Percentiles rank a stretch among this genome's conserved stretches.
These are phyloP conservation scores for Phytophthora agathidicida DNA, from an alignment of 352 stramenopile species.

Conservation along the genomic window DNA sequence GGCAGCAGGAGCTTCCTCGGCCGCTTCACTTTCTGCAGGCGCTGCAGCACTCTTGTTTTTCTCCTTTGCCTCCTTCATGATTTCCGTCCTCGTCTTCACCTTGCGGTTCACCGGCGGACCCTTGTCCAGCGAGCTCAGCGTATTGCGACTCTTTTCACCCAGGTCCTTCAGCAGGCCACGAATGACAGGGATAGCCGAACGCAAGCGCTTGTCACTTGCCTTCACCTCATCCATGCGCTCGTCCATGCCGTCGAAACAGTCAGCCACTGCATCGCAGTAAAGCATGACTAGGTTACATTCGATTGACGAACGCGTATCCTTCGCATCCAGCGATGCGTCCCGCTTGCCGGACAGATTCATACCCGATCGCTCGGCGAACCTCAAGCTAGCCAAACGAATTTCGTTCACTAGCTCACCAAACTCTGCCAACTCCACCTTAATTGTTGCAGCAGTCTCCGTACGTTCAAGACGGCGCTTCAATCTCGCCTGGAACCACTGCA, in stretches of 20 bases:
- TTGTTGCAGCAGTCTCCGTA: slow-evolving; percentile 81
- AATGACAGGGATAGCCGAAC: slow-evolving; percentile 69
- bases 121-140: slow-evolving; percentile 70
- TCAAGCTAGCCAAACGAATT: slow-evolving; percentile 71
- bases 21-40: slow-evolving; percentile 51
- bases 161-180: slow-evolving; percentile 69
- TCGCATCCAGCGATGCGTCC: slow-evolving; percentile 62
- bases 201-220: slow-evolving; percentile 80
- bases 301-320: slow-evolving; percentile 78
- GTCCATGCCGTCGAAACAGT: slow-evolving; percentile 82
- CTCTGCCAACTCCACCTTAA: slow-evolving; percentile 85
- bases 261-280: slow-evolving; percentile 67
- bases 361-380: slow-evolving; percentile 85
- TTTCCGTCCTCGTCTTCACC: slow-evolving; percentile 71
- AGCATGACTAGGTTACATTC: slow-evolving; percentile 70
- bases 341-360: slow-evolving; percentile 90
- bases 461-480: slow-evolving; percentile 74
- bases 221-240: slow-evolving; percentile 87
- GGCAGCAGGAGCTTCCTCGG: slow-evolving; percentile 32
- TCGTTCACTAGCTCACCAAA: slow-evolving; percentile 87
- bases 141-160: slow-evolving; percentile 59
- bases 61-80: slow-evolving; percentile 89
- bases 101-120: slow-evolving; percentile 55
- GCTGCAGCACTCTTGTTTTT: slow-evolving; percentile 54
- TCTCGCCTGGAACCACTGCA: slow-evolving; percentile 79